These are phyloP conservation scores for Aaosphaeria arxii DNA, from an alignment of 2,329 filamentous ascomycete species.

Conservation along the genomic window DNA sequence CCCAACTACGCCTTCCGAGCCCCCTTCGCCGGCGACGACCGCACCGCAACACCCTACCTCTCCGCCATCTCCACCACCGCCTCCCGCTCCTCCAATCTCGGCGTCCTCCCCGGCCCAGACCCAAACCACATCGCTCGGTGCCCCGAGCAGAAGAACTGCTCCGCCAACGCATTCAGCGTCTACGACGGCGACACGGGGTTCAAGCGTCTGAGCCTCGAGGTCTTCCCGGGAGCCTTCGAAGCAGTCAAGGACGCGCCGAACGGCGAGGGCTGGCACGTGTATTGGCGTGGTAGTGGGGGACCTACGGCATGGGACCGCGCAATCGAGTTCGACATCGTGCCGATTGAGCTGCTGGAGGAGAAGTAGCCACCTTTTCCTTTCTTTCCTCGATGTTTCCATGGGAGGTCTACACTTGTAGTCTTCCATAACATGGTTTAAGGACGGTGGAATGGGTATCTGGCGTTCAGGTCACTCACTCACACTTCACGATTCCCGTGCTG, in stretches of 20 bases:
- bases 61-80: conserved; percentile 6
- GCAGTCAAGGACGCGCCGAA: conserved; percentile 14
- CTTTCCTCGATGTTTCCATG: too few species aligned
- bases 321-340: conserved; percentile 1
- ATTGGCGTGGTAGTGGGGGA: conserved; percentile 9
- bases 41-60: conserved; percentile 9
- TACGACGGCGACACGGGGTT: background rate
- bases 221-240: conserved; percentile 9
- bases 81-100: conserved; percentile 1
- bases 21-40: conserved; percentile 7
- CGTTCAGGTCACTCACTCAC: too few species aligned
- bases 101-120: conserved; percentile 3
- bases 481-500: too few species aligned
- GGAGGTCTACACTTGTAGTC: too few species aligned
- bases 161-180: conserved; percentile 8
- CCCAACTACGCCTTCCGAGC: conserved; percentile 13
- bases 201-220: conserved; percentile 8
- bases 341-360: background rate
- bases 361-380: background rate
- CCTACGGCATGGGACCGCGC: background rate
- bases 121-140: background rate
- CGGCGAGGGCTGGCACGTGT: conserved; percentile 16
- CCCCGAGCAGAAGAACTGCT: conserved; percentile 8
- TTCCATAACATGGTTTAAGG: too few species aligned
- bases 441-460: too few species aligned